A percentile compares a stretch with the other conserved stretches of the same genome.
These are phyloP conservation scores for Penicillium vulpinum DNA, from an alignment of 2,329 filamentous ascomycete species.

Conservation along the genomic window DNA sequence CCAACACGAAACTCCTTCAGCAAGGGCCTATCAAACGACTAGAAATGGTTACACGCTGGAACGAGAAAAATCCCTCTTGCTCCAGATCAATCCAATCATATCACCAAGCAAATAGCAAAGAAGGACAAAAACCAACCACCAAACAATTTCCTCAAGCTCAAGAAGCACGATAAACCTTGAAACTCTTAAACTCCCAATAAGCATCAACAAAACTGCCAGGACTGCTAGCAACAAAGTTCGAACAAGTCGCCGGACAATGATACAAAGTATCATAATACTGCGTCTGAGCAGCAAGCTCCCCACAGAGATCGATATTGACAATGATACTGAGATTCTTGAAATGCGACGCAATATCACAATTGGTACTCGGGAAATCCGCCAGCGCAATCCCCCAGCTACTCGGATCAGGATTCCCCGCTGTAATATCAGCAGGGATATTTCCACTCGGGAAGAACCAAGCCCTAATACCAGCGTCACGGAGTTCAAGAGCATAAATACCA, in stretches of 20 bases:
- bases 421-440: constrained; percentile 56
- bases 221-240: constrained; percentile 59
- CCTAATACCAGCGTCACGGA: constrained; percentile 61
- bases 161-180: constrained; percentile 56
- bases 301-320: constrained; percentile 66
- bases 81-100: neutral
- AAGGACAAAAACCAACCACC: neutral
- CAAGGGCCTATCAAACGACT: neutral
- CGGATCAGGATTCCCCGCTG: constrained; percentile 56
- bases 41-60: neutral
- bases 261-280: constrained; percentile 37
- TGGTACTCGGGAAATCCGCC: constrained; percentile 65
- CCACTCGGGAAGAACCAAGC: constrained; percentile 60
- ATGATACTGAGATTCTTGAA: constrained; percentile 68
- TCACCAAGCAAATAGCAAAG: neutral
- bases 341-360: constrained; percentile 60
- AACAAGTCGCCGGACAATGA: constrained; percentile 55
- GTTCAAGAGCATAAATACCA: constrained; percentile 63
- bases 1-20: neutral
- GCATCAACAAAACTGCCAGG: constrained; percentile 58
- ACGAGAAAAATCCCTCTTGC: neutral
- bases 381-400: constrained; percentile 61
- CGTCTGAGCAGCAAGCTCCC: constrained; percentile 49
- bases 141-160: neutral
- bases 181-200: constrained; percentile 65